Percentiles rank a stretch among this genome's conserved stretches.
phyloP scores from a whole-genome alignment of 2,329 filamentous ascomycete genomes.

The Paecilomyces sp. region DNA sequence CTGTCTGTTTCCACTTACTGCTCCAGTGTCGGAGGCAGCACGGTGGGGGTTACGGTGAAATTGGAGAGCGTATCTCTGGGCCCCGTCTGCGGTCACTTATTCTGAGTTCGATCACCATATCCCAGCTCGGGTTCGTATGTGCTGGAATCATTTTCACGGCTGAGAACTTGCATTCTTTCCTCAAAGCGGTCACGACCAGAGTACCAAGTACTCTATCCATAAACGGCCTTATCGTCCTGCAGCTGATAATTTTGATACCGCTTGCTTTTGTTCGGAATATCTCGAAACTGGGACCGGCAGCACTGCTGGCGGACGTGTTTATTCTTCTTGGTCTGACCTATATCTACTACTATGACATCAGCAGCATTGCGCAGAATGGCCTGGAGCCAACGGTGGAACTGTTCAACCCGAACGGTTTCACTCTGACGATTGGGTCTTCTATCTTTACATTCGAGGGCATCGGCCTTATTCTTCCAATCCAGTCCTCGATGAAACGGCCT shows the following conservation, averaged over 20 bases:
- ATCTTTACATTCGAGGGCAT: constrained; percentile 99
- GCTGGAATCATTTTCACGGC: constrained; percentile 71
- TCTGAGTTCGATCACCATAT: constrained; percentile 63
- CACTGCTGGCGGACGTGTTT: constrained; percentile 86
- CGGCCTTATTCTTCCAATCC: constrained; percentile 94
- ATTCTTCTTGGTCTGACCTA: constrained; percentile 89
- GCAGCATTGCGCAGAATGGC: constrained; percentile 70
- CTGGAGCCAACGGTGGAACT: constrained; percentile 72
- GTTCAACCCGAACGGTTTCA: constrained; percentile 91
- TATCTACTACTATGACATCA: constrained; percentile 89
- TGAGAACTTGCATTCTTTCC: constrained; percentile 63
- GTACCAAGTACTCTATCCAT: constrained; percentile 45
- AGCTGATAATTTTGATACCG: constrained; percentile 91
- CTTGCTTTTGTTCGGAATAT: constrained; percentile 93
- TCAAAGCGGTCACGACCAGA: constrained; percentile 52
- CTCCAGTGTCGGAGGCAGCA: constrained; percentile 58
- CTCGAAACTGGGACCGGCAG: constrained; percentile 92
- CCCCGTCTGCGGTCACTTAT: constrained; percentile 58
- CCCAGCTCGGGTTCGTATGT: constrained; percentile 72
- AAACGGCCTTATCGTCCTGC: constrained; percentile 61
- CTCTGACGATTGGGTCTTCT: constrained; percentile 93
- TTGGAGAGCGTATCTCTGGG: constrained; percentile 61
- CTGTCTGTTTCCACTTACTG: constrained; percentile 64
- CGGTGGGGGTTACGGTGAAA: constrained; percentile 67
- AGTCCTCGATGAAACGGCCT: constrained; percentile 91